These are phyloP conservation scores for Colletotrichum brevisporum DNA, from an alignment of 2,329 filamentous ascomycete species.

Conservation along the genomic window DNA sequence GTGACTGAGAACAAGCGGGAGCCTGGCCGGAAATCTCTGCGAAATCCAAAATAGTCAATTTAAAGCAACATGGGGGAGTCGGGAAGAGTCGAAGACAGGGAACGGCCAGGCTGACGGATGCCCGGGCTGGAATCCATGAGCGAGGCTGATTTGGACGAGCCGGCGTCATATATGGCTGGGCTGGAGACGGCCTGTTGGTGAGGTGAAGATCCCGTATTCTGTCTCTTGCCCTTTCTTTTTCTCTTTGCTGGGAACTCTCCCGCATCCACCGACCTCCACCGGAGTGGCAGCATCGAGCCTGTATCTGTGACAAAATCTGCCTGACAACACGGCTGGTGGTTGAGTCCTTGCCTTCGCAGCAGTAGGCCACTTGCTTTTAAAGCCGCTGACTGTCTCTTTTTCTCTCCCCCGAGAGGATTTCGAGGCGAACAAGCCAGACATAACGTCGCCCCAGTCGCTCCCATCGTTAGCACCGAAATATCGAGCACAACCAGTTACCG, in stretches of 20 bases:
- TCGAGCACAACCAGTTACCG: too few relatives aligned
- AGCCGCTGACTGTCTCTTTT: conserved; percentile 13
- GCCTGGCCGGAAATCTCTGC: conserved; percentile 29
- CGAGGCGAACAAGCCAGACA: neutral
- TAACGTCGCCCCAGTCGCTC: neutral
- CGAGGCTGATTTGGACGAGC: conserved; percentile 10
- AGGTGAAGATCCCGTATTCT: neutral
- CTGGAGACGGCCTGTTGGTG: conserved; percentile 17
- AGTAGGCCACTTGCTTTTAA: conserved; percentile 3
- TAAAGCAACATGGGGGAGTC: conserved; percentile 34
- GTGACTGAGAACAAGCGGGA: neutral
- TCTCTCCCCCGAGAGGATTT: conserved; percentile 1
- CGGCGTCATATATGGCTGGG: conserved; percentile 35
- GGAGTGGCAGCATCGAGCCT: conserved; percentile 5
- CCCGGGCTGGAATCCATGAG: conserved; percentile 15
- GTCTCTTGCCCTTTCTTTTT: conserved; percentile 12
- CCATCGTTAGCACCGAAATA: too few relatives aligned
- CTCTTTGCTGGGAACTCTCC: conserved; percentile 12
- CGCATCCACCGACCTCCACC: conserved; percentile 4
- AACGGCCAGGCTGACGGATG: conserved; percentile 22
- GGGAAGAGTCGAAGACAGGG: conserved; percentile 19
- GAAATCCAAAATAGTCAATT: conserved; percentile 29
- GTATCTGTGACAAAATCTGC: conserved; percentile 27
- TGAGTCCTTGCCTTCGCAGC: neutral
- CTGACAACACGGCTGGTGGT: conserved; percentile 12